Percentiles rank a stretch among this genome's conserved stretches.
Conservation (phyloP, 2,329 filamentous ascomycete species). For the Claviceps paspali region DNA sequence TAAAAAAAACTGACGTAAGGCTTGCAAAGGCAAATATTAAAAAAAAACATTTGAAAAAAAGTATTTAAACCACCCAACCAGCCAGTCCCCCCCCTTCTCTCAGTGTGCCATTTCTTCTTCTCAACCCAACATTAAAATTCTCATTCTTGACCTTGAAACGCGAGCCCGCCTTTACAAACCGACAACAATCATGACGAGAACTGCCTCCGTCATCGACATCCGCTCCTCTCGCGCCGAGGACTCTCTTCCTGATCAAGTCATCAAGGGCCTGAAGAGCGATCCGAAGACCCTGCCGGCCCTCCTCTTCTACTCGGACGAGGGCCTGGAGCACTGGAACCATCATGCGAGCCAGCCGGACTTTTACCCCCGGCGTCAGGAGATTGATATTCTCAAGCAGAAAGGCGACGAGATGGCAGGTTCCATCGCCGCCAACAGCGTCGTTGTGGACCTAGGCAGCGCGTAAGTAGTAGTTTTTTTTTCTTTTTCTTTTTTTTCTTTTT, state of each 20-base stretch:
- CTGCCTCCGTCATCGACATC: background rate
- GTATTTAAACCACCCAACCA: too few species aligned
- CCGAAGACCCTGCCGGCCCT: slow-evolving; percentile 1
- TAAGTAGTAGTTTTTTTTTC: background rate
- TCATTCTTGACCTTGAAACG: too few species aligned
- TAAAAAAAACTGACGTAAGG: too few species aligned
- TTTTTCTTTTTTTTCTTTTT: background rate
- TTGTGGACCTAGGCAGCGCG: background rate
- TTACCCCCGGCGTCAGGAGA: slow-evolving; percentile 1
- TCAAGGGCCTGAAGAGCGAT: background rate
- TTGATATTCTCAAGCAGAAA: background rate
- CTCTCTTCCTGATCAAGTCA: background rate
- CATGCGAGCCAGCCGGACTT: slow-evolving; percentile 2
- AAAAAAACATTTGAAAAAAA: too few species aligned
- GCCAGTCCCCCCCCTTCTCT: too few species aligned
- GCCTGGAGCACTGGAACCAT: slow-evolving; percentile 3
- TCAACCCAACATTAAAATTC: too few species aligned
- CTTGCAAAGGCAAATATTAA: too few species aligned
- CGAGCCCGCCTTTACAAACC: too few species aligned
- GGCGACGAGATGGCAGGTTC: background rate
- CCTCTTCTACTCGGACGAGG: slow-evolving; percentile 2
- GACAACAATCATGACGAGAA: too few species aligned
- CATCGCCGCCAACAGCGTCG: background rate
- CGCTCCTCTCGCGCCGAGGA: background rate
- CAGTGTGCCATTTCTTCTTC: too few species aligned